Evolutionary conservation across 345 rosid genomes (phyloP), one percentile per base, ranked within the genome.

Genomic region (Rhodomyrtus tomentosa): DNA sequence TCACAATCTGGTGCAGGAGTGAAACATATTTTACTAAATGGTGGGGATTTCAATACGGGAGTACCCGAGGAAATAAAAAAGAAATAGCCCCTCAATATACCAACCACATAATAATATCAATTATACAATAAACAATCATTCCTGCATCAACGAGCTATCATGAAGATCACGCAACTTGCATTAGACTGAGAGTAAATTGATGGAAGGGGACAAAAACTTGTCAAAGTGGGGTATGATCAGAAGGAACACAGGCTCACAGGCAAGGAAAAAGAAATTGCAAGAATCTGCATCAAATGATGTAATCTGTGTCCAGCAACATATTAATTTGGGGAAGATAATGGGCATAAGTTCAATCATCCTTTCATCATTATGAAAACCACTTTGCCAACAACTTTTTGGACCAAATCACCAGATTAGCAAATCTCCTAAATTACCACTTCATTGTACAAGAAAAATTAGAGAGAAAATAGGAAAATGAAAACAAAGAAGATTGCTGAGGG

Each of bases 221-320:
- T 68, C 79, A 68, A 68, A 68, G 79, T 68, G 79, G 79, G 79
- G 79, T 36, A 40, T 68, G 79, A 68, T 68, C 25, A 68, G 79
- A 45, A 36, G 79, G 79, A 36, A 36, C 21, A 38, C 25, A 68
- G 79, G 24, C 45, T 36, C 79, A 32, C 79, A 49, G 14, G 80
- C 5, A 24, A 10, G 7, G 80, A 73, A 36, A 68, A 53, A 83
- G 22, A 68, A 86, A 68, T 50, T 50, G 86, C 82, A 76, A 73
- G 87, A 86, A 82, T 87, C 87, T 25, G 81, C 87, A 53, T 84
- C 54, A 84, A 25, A 36, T 85, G 72, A 83, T 82, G 55, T 80
- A 48, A 80, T 84, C 55, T 83, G 82, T 9, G 27, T 81, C n/a
- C 56, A 27, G 22, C 38, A 81, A 50, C 51, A 68, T 14, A 68